Conservation (phyloP, 495 filamentous ascomycete genomes). For the Platismatia glauca region DNA sequence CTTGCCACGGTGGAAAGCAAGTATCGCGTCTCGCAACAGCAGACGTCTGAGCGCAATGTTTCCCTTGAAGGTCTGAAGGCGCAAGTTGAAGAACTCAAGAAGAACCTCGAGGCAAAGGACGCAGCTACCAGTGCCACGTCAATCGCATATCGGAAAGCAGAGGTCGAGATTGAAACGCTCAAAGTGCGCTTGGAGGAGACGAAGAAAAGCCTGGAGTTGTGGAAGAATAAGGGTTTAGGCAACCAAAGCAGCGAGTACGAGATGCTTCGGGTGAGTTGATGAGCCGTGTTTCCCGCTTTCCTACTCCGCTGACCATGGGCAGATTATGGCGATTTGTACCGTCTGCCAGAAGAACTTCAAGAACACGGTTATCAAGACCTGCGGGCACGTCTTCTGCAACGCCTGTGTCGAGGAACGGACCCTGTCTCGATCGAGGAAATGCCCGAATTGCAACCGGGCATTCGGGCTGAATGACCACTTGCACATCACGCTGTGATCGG, state of each 20-base stretch:
- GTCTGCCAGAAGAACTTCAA: slow-evolving; percentile 88
- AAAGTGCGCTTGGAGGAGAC: slow-evolving; percentile 63
- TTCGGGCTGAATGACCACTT: slow-evolving; percentile 90
- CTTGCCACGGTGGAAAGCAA: slow-evolving; percentile 57
- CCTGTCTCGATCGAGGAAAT: slow-evolving; percentile 82
- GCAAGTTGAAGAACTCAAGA: slow-evolving; percentile 68
- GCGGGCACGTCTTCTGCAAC: slow-evolving; percentile 93
- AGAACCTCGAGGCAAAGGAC: slow-evolving; percentile 66
- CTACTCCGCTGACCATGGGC: slow-evolving; percentile 1
- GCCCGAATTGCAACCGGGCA: slow-evolving; percentile 80
- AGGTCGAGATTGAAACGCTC: slow-evolving; percentile 63
- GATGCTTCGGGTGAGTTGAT: slow-evolving; percentile 64
- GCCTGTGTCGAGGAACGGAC: slow-evolving; percentile 81
- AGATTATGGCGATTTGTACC: slow-evolving; percentile 82
- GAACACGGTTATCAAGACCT: slow-evolving; percentile 83
- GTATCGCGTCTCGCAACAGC: slow-evolving; percentile 61
- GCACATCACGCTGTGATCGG: slow-evolving; percentile 46
- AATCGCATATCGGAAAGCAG: slow-evolving; percentile 56
- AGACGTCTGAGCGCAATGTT: slow-evolving; percentile 56
- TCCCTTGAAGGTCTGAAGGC: slow-evolving; percentile 61
- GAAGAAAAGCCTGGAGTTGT: slow-evolving; percentile 68
- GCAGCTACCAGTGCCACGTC: slow-evolving; percentile 41
- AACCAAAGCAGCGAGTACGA: slow-evolving; percentile 76
- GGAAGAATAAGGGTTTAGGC: slow-evolving; percentile 70
- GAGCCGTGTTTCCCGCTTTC: slow-evolving; percentile 5